Percentiles rank a stretch among this genome's conserved stretches.
Evolutionary conservation across 2,329 filamentous ascomycete genomes (phyloP).

Genomic region (Talaromyces sp.): DNA sequence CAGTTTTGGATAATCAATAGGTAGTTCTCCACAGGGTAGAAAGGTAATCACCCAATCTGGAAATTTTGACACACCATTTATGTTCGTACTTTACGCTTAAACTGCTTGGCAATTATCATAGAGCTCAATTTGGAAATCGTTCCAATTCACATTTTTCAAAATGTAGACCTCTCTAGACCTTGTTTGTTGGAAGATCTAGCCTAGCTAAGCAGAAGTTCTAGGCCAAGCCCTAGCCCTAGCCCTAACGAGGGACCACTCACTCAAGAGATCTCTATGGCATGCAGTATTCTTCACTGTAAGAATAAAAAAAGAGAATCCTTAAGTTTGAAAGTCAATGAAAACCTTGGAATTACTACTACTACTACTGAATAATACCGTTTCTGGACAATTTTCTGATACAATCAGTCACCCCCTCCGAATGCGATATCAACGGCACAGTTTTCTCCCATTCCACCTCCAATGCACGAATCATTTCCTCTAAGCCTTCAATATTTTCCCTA

Average conservation of each 20-base stretch:
- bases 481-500: neutral
- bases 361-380: too few species aligned
- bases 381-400: conserved; percentile 15
- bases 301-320: neutral
- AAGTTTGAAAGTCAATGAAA: neutral
- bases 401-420: neutral
- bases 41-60: neutral
- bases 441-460: conserved; percentile 6
- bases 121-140: neutral
- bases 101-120: neutral
- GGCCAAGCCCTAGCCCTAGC: neutral
- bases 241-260: neutral
- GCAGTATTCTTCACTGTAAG: too few species aligned
- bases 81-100: neutral
- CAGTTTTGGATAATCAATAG: neutral
- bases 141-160: neutral
- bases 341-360: neutral
- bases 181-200: neutral
- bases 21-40: neutral
- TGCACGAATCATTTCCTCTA: neutral
- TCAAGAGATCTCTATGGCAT: too few species aligned
- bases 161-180: neutral
- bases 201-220: neutral
- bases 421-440: conserved; percentile 34
- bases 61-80: neutral